Base-by-base conservation (phyloP, 1,284 basidiomycete species). In the Irpex rosettiformis region DNA sequence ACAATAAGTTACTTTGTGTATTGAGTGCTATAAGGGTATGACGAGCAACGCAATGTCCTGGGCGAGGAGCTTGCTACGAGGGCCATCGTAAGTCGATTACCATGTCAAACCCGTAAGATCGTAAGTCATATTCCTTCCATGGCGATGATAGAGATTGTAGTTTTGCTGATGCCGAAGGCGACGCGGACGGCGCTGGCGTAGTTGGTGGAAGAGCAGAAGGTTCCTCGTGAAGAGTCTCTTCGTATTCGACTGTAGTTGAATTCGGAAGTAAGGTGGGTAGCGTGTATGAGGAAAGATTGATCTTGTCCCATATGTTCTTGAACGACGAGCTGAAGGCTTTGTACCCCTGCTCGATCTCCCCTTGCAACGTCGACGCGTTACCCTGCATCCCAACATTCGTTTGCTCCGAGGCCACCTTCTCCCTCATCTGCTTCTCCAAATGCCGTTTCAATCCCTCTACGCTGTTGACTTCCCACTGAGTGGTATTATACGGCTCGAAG, bases 51-150 rank as follows among this genome's bases (percentile, higher is more conserved):
- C 52, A 61, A 27, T 55, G 30, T 52, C 33, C 54, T 21, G 52
- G 30, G 30, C 37, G 0, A 37, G 54, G 22, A 56, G 43, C 18
- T 10, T 37, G 49, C 56, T 58, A 62, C 37, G 66, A 61, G 28
- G 80, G 77, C 87, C 88, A 90, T 47, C 84, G 77, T 67, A 91
- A 84, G 68, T 92, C 90, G 52, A 92, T 57, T 24, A 90, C 74
- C 60, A 92, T 73, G 42, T 83, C 83, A 47, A 91, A 74, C 7
- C 90, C 90, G 70, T 86, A 84, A n/a, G 80, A 78, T 29, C 83
- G 80, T 62, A 92, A 70, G 67, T 91, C 88, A 65, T 89, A 85
- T 67, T 88, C 83, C 62, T 74, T 75, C 16, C 24, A 30, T 51
- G 18, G 48, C 27, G 48, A 27, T 51, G 48, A 51, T 51, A 51